Conservation (phyloP, 805 yeast species). For the Starmerella tilneyi region DNA sequence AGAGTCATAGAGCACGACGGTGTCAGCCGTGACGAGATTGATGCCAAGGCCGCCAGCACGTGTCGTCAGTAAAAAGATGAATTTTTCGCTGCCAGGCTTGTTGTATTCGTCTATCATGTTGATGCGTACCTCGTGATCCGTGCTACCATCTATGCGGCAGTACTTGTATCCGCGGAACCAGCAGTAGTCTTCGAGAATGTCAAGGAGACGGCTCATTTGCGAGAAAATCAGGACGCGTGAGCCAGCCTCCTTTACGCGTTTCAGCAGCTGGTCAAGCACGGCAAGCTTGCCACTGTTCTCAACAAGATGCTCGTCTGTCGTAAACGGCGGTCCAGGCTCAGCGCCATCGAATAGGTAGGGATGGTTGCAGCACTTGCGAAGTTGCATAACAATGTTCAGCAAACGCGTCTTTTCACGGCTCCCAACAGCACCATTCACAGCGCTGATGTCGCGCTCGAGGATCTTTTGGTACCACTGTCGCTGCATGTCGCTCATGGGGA, state of each 20-base stretch:
- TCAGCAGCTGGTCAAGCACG: slow-evolving; percentile 71
- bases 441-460: slow-evolving; percentile 86
- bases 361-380: slow-evolving; percentile 93
- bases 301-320: slow-evolving; percentile 91
- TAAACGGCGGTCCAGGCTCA: slow-evolving; percentile 95
- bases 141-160: slow-evolving; percentile 88
- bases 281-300: slow-evolving; percentile 84
- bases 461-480: slow-evolving; percentile 79
- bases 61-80: slow-evolving; percentile 76
- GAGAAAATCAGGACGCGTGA: slow-evolving; percentile 86
- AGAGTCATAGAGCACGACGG: slow-evolving; percentile 77
- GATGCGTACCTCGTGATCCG: slow-evolving; percentile 86
- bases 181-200: slow-evolving; percentile 88
- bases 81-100: slow-evolving; percentile 68
- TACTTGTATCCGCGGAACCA: slow-evolving; percentile 71
- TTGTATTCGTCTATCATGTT: slow-evolving; percentile 89
- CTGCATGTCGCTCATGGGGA: slow-evolving; percentile 95
- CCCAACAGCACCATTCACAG: slow-evolving; percentile 92
- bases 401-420: slow-evolving; percentile 86
- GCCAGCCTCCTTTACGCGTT: slow-evolving; percentile 61
- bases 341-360: slow-evolving; percentile 98
- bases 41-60: slow-evolving; percentile 97
- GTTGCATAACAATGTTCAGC: slow-evolving; percentile 90
- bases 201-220: slow-evolving; percentile 85
- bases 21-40: slow-evolving; percentile 83